Evolutionary conservation across 1,284 basidiomycete genomes (phyloP).

Genomic region (Leccinum pallidistipes): DNA sequence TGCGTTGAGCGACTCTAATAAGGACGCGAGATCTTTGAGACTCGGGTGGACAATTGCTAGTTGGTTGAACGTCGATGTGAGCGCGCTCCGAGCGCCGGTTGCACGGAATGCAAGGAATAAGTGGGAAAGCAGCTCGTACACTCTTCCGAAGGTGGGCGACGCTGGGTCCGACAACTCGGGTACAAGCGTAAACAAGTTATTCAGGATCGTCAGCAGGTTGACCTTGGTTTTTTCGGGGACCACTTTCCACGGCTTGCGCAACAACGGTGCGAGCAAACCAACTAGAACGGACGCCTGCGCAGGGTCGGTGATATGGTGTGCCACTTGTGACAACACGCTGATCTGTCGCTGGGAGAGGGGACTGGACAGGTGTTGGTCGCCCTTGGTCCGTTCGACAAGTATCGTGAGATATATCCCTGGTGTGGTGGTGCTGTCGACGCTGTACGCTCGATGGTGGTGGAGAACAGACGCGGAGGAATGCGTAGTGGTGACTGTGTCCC

Average conservation of each 20-base stretch:
- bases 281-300: slow-evolving; percentile 78
- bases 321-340: slow-evolving; percentile 76
- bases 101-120: slow-evolving; percentile 78
- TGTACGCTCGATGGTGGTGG: no score
- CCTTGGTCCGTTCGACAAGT: slow-evolving; percentile 67
- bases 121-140: slow-evolving; percentile 68
- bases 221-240: slow-evolving; percentile 89
- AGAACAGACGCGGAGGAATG: slow-evolving; percentile 40
- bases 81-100: slow-evolving; percentile 65
- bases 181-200: slow-evolving; percentile 72
- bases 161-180: slow-evolving; percentile 58
- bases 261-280: slow-evolving; percentile 75
- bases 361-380: slow-evolving; percentile 59
- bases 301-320: slow-evolving; percentile 71
- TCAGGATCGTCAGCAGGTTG: slow-evolving; percentile 79
- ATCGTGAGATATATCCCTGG: slow-evolving; percentile 52
- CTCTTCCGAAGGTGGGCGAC: slow-evolving; percentile 53
- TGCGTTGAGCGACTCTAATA: slow-evolving; percentile 80
- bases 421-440: no score
- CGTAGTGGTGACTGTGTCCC: slow-evolving; percentile 46
- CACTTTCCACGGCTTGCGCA: slow-evolving; percentile 75
- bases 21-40: slow-evolving; percentile 49
- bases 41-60: slow-evolving; percentile 55
- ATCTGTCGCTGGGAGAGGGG: slow-evolving; percentile 86
- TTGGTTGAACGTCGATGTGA: slow-evolving; percentile 65